Conservation (phyloP, 2,329 filamentous ascomycete genomes). For the Emericellopsis atlantica region DNA sequence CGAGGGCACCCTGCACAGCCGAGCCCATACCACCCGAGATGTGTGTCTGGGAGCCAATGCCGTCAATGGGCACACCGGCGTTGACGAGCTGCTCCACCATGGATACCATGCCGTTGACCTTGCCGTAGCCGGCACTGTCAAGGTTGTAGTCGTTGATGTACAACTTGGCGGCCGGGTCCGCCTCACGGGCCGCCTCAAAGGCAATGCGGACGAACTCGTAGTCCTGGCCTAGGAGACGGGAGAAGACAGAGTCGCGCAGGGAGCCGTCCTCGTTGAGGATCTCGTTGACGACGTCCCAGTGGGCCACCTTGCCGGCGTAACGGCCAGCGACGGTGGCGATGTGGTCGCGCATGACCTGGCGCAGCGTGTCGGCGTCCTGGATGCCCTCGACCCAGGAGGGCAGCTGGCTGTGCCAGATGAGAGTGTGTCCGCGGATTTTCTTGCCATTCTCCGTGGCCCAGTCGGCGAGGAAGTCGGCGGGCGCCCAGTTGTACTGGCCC, state of each 20-base stretch:
- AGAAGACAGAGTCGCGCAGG: too few relatives aligned
- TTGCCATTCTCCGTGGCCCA: constrained; percentile 43
- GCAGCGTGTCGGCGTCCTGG: constrained; percentile 38
- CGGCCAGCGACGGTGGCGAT: constrained; percentile 40
- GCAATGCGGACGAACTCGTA: too few relatives aligned
- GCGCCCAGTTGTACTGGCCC: constrained; percentile 41
- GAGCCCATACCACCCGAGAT: constrained; percentile 29
- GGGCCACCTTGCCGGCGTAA: constrained; percentile 49
- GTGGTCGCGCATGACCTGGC: constrained; percentile 43
- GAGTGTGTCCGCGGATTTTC: constrained; percentile 50
- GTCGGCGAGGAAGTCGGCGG: constrained; percentile 44
- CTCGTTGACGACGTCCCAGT: constrained; percentile 41
- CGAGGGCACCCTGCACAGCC: constrained; percentile 33
- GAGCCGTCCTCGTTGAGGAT: too few relatives aligned
- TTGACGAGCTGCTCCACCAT: constrained; percentile 53
- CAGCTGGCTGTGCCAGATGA: constrained; percentile 52
- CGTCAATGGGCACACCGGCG: constrained; percentile 51
- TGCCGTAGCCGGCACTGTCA: too few relatives aligned
- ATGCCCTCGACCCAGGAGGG: constrained; percentile 36
- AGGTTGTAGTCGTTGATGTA: too few relatives aligned
- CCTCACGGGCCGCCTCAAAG: too few relatives aligned
- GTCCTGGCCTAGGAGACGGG: too few relatives aligned
- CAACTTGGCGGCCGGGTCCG: too few relatives aligned
- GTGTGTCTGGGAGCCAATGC: constrained; percentile 46
- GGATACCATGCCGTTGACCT: constrained; percentile 40